phyloP scores from a whole-genome alignment of 2,329 filamentous ascomycete genomes.

The Arthrobotrys entomopaga region DNA sequence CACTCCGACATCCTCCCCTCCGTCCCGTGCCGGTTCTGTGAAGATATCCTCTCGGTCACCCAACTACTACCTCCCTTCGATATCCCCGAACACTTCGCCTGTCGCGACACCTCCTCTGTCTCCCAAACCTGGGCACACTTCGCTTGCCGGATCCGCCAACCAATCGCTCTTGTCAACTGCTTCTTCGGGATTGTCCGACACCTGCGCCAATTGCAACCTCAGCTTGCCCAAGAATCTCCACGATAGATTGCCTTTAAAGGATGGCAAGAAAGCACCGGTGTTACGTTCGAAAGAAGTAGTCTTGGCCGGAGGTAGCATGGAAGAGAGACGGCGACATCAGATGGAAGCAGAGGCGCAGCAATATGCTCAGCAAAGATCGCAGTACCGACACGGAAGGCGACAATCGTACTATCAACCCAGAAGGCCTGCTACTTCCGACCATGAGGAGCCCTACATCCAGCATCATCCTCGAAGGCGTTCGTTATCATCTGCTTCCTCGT shows the following conservation, averaged over 20 bases:
- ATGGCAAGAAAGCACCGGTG: slow-evolving; percentile 55
- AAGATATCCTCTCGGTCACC: slow-evolving; percentile 48
- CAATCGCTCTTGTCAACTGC: slow-evolving; percentile 55
- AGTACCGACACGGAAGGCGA: slow-evolving; percentile 56
- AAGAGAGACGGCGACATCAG: slow-evolving; percentile 53
- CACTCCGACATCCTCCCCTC: slow-evolving; percentile 46
- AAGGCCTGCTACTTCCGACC: slow-evolving; percentile 52
- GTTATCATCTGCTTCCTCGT: slow-evolving; percentile 54
- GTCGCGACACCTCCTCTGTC: slow-evolving; percentile 58
- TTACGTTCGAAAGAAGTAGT: slow-evolving; percentile 57
- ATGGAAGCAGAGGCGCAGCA: slow-evolving; percentile 55
- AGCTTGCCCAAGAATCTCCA: slow-evolving; percentile 69
- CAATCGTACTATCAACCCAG: slow-evolving; percentile 49
- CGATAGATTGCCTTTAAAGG: slow-evolving; percentile 58
- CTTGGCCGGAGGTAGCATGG: slow-evolving; percentile 51
- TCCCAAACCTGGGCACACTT: slow-evolving; percentile 56
- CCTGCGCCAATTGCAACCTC: slow-evolving; percentile 76
- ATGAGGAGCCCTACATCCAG: slow-evolving; percentile 50
- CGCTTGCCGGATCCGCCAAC: slow-evolving; percentile 50
- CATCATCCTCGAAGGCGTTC: slow-evolving; percentile 51
- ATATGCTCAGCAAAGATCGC: slow-evolving; percentile 51
- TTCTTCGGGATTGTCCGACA: slow-evolving; percentile 64
- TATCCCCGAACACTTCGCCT: slow-evolving; percentile 48
- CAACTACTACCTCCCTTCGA: slow-evolving; percentile 53
- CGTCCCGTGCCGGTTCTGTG: slow-evolving; percentile 41